Percentiles rank a stretch among this genome's conserved stretches.
Evolutionary conservation across 768 basidiomycete species (phyloP).

Genomic region (Pulveroboletus ravenelii): DNA sequence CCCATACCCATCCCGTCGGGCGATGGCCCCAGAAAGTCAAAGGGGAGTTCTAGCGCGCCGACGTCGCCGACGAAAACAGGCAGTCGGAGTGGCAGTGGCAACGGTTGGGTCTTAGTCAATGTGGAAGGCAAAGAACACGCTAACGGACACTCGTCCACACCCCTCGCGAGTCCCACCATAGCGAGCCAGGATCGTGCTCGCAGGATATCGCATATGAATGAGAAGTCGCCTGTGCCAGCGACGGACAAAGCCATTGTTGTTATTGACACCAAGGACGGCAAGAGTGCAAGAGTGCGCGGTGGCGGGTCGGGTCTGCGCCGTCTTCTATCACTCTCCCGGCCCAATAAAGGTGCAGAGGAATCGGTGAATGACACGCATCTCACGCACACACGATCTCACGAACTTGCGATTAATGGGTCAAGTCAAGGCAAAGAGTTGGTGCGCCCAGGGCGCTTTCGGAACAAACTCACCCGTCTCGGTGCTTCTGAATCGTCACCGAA

Average conservation of each 20-base stretch:
- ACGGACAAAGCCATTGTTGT: constrained; percentile 62
- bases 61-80: constrained; percentile 33
- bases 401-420: constrained; percentile 15
- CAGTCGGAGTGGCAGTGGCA: constrained; percentile 36
- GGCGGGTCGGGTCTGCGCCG: constrained; percentile 30
- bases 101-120: constrained; percentile 66
- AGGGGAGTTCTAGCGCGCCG: constrained; percentile 20
- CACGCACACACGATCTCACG: constrained; percentile 25
- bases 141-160: constrained; percentile 21
- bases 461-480: constrained; percentile 26
- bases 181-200: constrained; percentile 29
- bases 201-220: constrained; percentile 23
- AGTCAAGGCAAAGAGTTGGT: constrained; percentile 18
- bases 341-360: constrained; percentile 30
- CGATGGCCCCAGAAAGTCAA: constrained; percentile 23
- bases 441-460: constrained; percentile 28
- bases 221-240: constrained; percentile 36
- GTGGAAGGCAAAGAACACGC: constrained; percentile 43
- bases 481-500: constrained; percentile 25
- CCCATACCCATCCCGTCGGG: constrained; percentile 25
- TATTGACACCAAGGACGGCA: constrained; percentile 51
- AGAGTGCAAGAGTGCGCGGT: constrained; percentile 20
- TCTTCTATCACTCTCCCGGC: constrained; percentile 30
- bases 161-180: constrained; percentile 25
- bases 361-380: constrained; percentile 21